phyloP scores from a whole-genome alignment of 2,329 filamentous ascomycete genomes.

The Fusarium clavum region DNA sequence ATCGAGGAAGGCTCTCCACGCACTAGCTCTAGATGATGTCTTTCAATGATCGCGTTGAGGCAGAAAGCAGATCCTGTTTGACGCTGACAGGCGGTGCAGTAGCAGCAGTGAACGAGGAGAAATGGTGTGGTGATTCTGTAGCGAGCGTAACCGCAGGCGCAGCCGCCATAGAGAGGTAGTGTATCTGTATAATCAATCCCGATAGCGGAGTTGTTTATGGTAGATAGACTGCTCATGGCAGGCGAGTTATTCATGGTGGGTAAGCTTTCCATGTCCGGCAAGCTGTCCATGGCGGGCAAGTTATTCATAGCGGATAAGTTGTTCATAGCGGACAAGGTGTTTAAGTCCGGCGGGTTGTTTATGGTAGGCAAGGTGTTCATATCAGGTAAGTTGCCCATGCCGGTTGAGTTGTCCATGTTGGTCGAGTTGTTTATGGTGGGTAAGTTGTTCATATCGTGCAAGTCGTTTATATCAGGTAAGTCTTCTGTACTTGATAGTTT shows the following conservation, averaged over 20 bases:
- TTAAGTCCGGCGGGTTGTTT: too few species aligned
- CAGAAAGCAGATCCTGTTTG: constrained; percentile 56
- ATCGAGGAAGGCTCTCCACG: constrained; percentile 2
- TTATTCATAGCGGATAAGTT: neutral
- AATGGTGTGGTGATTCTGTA: constrained; percentile 71
- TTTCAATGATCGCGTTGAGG: constrained; percentile 58
- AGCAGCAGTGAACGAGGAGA: constrained; percentile 59
- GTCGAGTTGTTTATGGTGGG: neutral
- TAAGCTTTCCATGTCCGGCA: neutral
- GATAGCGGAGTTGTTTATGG: neutral
- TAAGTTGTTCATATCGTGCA: too few species aligned
- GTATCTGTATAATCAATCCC: constrained; percentile 8
- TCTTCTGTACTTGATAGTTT: too few species aligned
- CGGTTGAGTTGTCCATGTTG: too few species aligned
- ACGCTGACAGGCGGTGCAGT: constrained; percentile 60
- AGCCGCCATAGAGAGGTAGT: constrained; percentile 60
- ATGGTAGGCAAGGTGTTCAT: too few species aligned
- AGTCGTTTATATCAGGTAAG: neutral
- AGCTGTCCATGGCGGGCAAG: neutral
- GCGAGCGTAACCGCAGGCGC: constrained; percentile 76
- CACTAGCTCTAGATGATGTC: neutral
- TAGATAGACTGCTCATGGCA: neutral
- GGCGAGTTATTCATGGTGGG: neutral
- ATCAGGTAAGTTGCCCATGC: too few species aligned
- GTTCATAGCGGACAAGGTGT: too few species aligned